Evolutionary conservation across 2,329 filamentous ascomycete genomes (phyloP).

Genomic region (Beauveria medogensis): DNA sequence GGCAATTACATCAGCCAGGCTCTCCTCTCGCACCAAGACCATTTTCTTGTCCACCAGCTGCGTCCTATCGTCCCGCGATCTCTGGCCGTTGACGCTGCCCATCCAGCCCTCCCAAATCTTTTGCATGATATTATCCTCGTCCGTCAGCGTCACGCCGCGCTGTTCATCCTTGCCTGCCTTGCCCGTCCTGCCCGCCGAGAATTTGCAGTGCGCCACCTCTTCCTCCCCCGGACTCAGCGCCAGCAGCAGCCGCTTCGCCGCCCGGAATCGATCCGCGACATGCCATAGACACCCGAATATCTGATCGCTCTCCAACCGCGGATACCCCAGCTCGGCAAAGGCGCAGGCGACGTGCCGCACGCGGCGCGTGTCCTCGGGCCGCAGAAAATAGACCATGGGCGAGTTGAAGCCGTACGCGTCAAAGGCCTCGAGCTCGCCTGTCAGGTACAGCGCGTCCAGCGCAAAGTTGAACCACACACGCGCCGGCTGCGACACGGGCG

Average conservation of each 20-base stretch:
- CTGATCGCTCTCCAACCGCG: constrained; percentile 33
- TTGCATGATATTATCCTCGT: constrained; percentile 33
- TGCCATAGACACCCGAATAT: constrained; percentile 42
- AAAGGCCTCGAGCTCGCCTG: constrained; percentile 40
- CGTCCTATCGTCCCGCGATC: constrained; percentile 25
- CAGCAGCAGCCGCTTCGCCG: constrained; percentile 29
- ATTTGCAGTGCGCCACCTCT: constrained; percentile 16
- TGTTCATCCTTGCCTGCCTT: not conserved
- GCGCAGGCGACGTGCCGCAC: constrained; percentile 36
- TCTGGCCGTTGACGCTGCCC: constrained; percentile 24
- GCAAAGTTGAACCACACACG: constrained; percentile 41
- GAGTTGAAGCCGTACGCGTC: constrained; percentile 38
- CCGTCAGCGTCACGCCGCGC: constrained; percentile 13
- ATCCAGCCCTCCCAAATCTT: constrained; percentile 42
- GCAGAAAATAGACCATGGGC: constrained; percentile 41
- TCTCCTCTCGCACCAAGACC: constrained; percentile 34
- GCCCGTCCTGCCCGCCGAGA: constrained; percentile 5
- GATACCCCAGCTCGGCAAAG: constrained; percentile 36
- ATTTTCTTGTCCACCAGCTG: constrained; percentile 35
- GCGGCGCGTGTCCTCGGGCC: constrained; percentile 32
- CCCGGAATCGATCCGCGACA: constrained; percentile 36
- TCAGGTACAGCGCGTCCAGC: constrained; percentile 38
- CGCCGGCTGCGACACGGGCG: constrained; percentile 26
- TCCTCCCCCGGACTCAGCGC: constrained; percentile 32
- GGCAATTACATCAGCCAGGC: constrained; percentile 29